Conservation (phyloP, 2,329 filamentous ascomycete genomes). For the Daldinia sp. region DNA sequence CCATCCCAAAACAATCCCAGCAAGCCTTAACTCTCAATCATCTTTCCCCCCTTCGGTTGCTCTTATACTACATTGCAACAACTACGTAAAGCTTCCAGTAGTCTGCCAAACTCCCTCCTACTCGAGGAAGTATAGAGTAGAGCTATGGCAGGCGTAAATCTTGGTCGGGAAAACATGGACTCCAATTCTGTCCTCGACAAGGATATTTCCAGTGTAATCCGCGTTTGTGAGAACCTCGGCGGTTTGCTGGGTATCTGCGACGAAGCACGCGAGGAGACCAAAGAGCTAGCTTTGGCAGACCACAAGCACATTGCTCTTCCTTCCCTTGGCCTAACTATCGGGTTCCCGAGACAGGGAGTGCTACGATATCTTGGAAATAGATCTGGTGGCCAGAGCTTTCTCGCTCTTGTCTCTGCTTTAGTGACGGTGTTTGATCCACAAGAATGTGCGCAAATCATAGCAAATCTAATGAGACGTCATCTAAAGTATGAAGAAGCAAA, state of each 20-base stretch:
- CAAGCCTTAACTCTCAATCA: neutral
- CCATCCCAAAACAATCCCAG: neutral
- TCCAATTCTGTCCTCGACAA: neutral
- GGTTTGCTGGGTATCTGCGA: conserved; percentile 5
- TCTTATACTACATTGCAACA: neutral
- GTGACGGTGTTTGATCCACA: conserved; percentile 15
- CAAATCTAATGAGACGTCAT: neutral
- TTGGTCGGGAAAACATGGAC: neutral
- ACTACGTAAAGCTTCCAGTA: neutral
- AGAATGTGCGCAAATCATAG: conserved; percentile 11
- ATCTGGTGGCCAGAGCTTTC: conserved; percentile 11
- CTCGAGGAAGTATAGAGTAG: neutral
- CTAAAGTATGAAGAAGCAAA: neutral
- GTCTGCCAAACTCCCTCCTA: neutral
- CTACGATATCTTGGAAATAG: neutral
- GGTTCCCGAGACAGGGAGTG: conserved; percentile 7
- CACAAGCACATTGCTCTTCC: neutral
- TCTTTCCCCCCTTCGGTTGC: neutral
- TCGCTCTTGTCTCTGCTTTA: conserved; percentile 14
- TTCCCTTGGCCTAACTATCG: neutral
- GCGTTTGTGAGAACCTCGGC: conserved; percentile 13
- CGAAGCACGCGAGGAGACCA: conserved; percentile 13
- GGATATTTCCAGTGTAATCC: neutral
- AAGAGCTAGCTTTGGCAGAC: neutral
- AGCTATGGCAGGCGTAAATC: neutral